Conservation (phyloP, 768 basidiomycete genomes). For the Suillus variegatus region DNA sequence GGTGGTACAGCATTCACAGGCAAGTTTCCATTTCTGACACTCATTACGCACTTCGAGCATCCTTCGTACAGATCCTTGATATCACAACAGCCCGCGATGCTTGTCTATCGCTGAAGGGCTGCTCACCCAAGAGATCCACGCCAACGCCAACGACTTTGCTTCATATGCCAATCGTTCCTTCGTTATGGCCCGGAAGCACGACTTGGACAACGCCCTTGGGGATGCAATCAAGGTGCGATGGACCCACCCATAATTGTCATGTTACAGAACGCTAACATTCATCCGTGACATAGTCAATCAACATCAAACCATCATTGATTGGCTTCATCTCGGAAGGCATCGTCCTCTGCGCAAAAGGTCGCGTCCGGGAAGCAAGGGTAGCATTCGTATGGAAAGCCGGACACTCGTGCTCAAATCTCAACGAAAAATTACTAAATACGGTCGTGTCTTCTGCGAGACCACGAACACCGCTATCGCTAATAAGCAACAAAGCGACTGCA, state of each 20-base stretch:
- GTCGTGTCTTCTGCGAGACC: too few species aligned
- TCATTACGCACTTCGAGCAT: background rate
- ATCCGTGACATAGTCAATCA: background rate
- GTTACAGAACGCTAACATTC: background rate
- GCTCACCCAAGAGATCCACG: background rate
- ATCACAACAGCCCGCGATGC: background rate
- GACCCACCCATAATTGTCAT: background rate
- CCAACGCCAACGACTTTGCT: background rate
- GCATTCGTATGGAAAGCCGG: too few species aligned
- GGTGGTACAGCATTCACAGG: background rate
- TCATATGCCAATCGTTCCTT: background rate
- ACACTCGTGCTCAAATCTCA: too few species aligned
- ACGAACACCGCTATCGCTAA: too few species aligned
- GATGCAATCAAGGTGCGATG: background rate
- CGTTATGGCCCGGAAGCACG: background rate
- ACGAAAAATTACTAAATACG: too few species aligned
- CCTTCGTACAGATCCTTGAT: background rate
- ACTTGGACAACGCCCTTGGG: background rate
- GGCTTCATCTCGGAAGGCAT: too few species aligned
- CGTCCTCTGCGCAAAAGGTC: too few species aligned
- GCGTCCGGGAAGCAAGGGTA: too few species aligned
- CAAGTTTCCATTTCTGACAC: too few species aligned
- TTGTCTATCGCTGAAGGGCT: background rate
- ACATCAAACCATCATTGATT: too few species aligned
- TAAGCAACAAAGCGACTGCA: too few species aligned